Evolutionary conservation across 176 grass and related monocot genomes (phyloP).

Genomic region (Oryza australiensis): DNA sequence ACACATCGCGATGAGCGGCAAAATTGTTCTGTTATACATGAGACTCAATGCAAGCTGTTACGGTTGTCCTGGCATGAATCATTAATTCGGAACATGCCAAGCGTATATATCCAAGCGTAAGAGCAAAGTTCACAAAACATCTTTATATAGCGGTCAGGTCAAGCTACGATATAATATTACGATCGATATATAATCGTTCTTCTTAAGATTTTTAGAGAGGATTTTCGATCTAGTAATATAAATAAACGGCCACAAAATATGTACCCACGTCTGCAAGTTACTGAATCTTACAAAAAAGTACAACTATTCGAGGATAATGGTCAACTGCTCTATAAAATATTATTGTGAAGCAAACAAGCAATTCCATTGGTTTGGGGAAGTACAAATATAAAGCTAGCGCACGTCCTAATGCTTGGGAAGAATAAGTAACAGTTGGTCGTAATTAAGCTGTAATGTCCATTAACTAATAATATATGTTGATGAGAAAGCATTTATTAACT

Average conservation of each 20-base stretch:
- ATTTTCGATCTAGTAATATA: no score
- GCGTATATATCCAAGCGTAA: no score
- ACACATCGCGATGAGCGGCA: neutral
- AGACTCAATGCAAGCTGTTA: neutral
- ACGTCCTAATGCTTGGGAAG: no score
- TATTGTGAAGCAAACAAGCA: no score
- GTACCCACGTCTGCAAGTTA: neutral
- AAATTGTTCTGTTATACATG: neutral
- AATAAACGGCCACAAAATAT: no score
- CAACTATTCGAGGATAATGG: neutral
- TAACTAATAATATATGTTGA: no score
- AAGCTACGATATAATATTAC: neutral
- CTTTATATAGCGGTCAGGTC: neutral
- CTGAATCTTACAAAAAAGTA: neutral
- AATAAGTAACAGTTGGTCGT: no score
- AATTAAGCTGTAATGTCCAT: no score
- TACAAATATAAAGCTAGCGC: no score
- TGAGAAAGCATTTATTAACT: no score
- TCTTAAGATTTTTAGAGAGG: neutral
- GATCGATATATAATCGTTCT: neutral
- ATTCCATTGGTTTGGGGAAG: no score
- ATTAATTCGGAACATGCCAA: neutral
- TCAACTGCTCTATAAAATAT: no score
- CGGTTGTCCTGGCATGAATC: neutral
- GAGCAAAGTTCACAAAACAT: neutral